Conservation (phyloP, 805 yeast species). For the Pichia exigua region DNA sequence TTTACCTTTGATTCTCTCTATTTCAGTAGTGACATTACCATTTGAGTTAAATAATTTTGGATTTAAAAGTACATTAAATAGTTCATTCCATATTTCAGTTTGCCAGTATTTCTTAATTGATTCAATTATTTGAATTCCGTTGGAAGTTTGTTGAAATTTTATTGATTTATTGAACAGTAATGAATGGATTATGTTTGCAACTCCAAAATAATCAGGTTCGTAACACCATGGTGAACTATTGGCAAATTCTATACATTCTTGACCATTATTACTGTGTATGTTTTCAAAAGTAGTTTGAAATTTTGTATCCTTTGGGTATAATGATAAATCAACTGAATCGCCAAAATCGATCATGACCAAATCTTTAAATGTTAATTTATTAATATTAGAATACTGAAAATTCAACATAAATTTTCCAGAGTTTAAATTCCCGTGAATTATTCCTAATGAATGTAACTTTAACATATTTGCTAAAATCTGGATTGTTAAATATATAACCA, state of each 20-base stretch:
- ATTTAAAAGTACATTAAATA: conserved; percentile 60
- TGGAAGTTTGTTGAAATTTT: conserved; percentile 24
- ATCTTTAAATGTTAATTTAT: conserved; percentile 16
- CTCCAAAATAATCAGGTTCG: conserved; percentile 77
- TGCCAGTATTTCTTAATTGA: conserved; percentile 72
- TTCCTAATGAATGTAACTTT: conserved; percentile 52
- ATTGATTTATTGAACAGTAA: conserved; percentile 66
- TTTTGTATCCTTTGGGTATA: conserved; percentile 42
- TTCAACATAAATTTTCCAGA: conserved; percentile 82
- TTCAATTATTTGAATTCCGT: conserved; percentile 31
- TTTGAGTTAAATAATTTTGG: conserved; percentile 29
- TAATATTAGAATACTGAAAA: conserved; percentile 24
- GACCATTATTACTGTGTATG: conserved; percentile 53
- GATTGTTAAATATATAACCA: conserved; percentile 54
- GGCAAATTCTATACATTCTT: conserved; percentile 66
- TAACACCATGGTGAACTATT: conserved; percentile 58
- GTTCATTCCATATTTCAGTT: conserved; percentile 55
- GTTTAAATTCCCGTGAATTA: conserved; percentile 79
- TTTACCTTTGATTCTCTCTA: conserved; percentile 5
- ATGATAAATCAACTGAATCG: conserved; percentile 60
- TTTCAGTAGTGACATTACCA: not conserved
- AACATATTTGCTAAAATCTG: conserved; percentile 57
- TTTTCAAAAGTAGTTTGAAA: conserved; percentile 42
- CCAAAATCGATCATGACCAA: conserved; percentile 66
- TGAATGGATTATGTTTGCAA: conserved; percentile 67